These are phyloP conservation scores for Hypoxylon perforatum DNA, from an alignment of 495 filamentous ascomycete species.

Conservation along the genomic window DNA sequence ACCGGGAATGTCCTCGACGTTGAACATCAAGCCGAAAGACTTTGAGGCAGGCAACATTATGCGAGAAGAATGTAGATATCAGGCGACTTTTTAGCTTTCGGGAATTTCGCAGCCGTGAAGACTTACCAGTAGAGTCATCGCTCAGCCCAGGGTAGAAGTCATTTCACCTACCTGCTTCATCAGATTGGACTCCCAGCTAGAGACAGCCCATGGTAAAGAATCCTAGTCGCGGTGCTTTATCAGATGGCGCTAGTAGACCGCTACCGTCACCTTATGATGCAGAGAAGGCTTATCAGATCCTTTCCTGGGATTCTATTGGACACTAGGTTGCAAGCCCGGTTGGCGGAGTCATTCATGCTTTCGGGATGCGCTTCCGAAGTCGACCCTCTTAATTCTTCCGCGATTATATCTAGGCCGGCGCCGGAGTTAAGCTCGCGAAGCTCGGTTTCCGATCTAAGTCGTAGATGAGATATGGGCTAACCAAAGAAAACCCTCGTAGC, in stretches of 20 bases:
- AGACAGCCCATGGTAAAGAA: not conserved
- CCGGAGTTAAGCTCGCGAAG: not conserved
- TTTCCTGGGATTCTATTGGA: conserved; percentile 6
- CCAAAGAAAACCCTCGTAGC: not conserved
- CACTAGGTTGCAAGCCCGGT: not conserved
- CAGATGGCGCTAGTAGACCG: conserved; percentile 29
- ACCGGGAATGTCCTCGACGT: too few species aligned
- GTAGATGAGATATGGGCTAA: too few species aligned
- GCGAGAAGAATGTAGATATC: not conserved
- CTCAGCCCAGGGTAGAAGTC: not conserved
- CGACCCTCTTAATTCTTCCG: not conserved
- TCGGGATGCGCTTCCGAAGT: not conserved
- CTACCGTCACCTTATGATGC: not conserved
- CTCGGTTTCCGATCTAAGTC: not conserved
- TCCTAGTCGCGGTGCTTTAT: conserved; percentile 14
- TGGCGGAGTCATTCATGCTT: not conserved
- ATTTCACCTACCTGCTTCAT: too few species aligned
- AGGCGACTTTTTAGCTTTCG: not conserved
- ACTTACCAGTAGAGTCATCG: not conserved
- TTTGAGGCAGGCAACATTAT: too few species aligned
- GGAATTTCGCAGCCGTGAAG: not conserved
- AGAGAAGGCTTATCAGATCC: conserved; percentile 32
- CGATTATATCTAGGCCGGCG: not conserved
- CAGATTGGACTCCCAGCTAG: too few species aligned
- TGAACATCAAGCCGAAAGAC: too few species aligned